Evolutionary conservation across 2,329 filamentous ascomycete genomes (phyloP), one percentile per base, ranked within the genome.

Genomic region (Zymoseptoria tritici): DNA sequence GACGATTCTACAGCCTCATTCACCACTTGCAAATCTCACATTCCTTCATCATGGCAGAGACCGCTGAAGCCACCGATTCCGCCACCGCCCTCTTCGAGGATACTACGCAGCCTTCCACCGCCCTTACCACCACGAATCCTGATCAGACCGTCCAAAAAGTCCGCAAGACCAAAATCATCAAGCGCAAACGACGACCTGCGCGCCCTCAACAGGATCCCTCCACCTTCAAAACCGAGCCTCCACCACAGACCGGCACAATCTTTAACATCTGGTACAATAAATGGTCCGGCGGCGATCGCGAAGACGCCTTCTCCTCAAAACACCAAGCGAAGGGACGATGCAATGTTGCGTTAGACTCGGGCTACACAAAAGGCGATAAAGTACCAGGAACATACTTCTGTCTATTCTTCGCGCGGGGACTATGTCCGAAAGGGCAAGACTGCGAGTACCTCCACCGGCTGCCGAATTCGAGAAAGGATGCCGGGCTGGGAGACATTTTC

Each of bases 201-300:
- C 86, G 93, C 60, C 88, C 89, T 0, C 94, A 99, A 77, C 87
- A 97, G 70, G 94, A 99, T 71, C 85, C 91, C 1, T 85, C 88
- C 49, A 87, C 87, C 51, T 83, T 96, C 76, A 90, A 88, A 68
- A 87, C 87, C 36, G 91, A 96, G 68, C 88, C 90, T 3, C 91
- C 92, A 16, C 89, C 90, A 1, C 92, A 97, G 70, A 97, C 93
- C 0, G 94, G 94, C 57, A 96, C 90, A 0, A 91, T 92, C 60
- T 99, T 94, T 82, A 99, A 99, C 76, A 95, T 96, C 71, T 97
- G 92, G 93, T 96, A 97, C 78, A 97, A 96, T 79, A 97, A 97
- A 77, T 97, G 93, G 92, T 89, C 87, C 0, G 94, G 94, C 66
- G 94, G 94, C 70, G 94, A 99, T 76, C 85, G 91, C 62, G 93